Percentiles rank a stretch among this genome's conserved stretches.
Conservation (phyloP, 257 asterid genomes). For the Paraleonurus japonicus region DNA sequence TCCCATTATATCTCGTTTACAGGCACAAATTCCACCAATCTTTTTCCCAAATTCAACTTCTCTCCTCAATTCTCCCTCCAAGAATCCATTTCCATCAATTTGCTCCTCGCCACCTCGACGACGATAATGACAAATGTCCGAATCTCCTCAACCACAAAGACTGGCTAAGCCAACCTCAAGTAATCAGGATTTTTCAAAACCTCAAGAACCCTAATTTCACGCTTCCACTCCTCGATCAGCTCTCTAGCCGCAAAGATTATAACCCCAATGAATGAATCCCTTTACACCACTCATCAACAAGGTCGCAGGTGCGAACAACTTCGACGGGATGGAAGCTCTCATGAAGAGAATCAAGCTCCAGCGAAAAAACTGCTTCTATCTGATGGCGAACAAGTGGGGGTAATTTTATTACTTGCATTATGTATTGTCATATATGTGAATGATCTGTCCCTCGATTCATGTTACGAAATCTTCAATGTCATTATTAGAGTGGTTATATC, state of each 20-base stretch:
- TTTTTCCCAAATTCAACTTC: constrained; percentile 25
- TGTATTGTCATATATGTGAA: too few relatives aligned
- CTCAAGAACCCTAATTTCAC: constrained; percentile 65
- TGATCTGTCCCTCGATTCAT: too few relatives aligned
- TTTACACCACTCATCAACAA: constrained; percentile 65
- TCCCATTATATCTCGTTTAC: not conserved
- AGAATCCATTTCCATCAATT: constrained; percentile 35
- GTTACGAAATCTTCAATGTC: too few relatives aligned
- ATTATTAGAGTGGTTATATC: too few relatives aligned
- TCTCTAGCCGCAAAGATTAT: constrained; percentile 71
- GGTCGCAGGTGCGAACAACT: constrained; percentile 58
- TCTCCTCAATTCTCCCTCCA: too few relatives aligned
- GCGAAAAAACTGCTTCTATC: too few relatives aligned
- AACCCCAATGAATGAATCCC: constrained; percentile 69
- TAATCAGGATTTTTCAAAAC: constrained; percentile 59
- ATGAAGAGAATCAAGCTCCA: constrained; percentile 66
- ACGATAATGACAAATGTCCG: constrained; percentile 18
- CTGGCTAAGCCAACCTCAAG: constrained; percentile 83
- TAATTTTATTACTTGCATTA: too few relatives aligned
- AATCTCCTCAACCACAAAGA: constrained; percentile 58
- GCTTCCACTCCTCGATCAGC: constrained; percentile 52
- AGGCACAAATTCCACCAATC: constrained; percentile 29
- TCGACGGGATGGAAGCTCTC: constrained; percentile 63
- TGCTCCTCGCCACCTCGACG: constrained; percentile 31
- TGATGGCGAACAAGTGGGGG: too few relatives aligned